Conservation (phyloP, 2,329 filamentous ascomycete genomes). For the Aaosphaeria arxii region DNA sequence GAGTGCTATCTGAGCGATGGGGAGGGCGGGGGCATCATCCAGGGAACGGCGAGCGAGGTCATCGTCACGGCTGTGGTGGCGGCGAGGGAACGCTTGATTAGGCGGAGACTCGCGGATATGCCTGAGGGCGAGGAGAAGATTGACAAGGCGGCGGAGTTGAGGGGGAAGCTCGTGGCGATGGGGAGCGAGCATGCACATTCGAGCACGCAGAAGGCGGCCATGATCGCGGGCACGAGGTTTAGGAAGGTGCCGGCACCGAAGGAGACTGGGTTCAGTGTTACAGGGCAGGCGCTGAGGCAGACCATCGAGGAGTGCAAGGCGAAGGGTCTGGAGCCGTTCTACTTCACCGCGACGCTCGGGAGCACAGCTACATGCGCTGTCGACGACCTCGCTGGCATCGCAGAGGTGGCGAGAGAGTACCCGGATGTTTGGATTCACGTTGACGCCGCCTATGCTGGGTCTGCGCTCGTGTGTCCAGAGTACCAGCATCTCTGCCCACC, state of each 20-base stretch:
- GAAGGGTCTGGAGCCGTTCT: constrained; percentile 79
- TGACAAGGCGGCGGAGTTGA: constrained; percentile 64
- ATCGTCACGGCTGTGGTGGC: constrained; percentile 84
- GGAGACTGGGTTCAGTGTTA: constrained; percentile 67
- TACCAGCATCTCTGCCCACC: constrained; percentile 66
- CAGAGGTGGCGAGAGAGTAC: constrained; percentile 51
- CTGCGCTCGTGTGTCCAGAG: constrained; percentile 78
- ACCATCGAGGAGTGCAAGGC: constrained; percentile 64
- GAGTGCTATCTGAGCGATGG: constrained; percentile 70
- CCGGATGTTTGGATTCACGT: constrained; percentile 83
- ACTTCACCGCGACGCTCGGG: constrained; percentile 77
- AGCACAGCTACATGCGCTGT: constrained; percentile 86
- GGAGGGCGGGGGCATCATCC: constrained; percentile 86
- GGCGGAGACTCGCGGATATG: constrained; percentile 42
- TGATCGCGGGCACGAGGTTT: constrained; percentile 82
- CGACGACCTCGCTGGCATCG: constrained; percentile 75
- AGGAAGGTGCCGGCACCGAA: constrained; percentile 63
- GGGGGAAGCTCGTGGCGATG: constrained; percentile 74
- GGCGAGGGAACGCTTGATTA: constrained; percentile 64
- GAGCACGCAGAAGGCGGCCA: constrained; percentile 81
- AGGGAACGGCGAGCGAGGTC: constrained; percentile 85
- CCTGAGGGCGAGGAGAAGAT: constrained; percentile 32
- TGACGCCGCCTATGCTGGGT: constrained; percentile 89
- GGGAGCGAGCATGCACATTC: constrained; percentile 79
- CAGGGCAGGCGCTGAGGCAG: constrained; percentile 57